Base-by-base conservation (phyloP, 768 basidiomycete species). In the Termitomyces sp. region DNA sequence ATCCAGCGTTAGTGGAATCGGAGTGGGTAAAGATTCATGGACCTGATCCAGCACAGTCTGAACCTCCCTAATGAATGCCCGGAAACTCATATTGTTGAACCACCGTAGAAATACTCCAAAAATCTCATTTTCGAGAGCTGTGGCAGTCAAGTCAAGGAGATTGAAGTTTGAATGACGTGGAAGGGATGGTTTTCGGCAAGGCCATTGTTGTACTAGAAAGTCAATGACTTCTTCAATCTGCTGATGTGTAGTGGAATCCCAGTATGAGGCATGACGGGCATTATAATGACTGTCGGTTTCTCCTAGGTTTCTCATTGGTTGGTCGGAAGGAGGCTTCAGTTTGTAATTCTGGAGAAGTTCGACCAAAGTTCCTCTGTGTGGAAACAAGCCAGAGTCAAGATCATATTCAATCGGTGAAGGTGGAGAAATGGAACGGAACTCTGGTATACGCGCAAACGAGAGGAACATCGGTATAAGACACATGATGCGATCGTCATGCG, bases 381-480 rank as follows among this genome's bases (percentile, higher is more conserved):
- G 65, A 19, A 48, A 44, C 44, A 63, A 59, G 6, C 69, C 70
- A 41, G 58, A 41, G 19, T 28, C 14, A 5, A 71, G 58, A 42
- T 63, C 23, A 57, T 66, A 70, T 21, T 41, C 50, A 1, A 26
- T 14, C 35, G 62, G 61, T 5, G 38, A 15, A 37, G 66, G 70
- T 28, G 65, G 63, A n/a, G 33, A 33, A 10, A 61, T 38, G 14
- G 41, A 21, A 23, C 43, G 30, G 42, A 66, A 68, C 3, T 30
- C 44, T 11, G 55, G 42, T 7, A 59, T 37, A 14, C 66, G 67
- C 3, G 66, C 65, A 53, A 75, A 71, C 1, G 76, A 67, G 12
- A 78, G 46, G 1, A 76, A 51, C 1, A 65, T 64, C 0, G 68
- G 63, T 17, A 72, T 59, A 37, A 71, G 62, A 11, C 6, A 30